Evolutionary conservation across 306 rosid genomes (phyloP), one percentile per base, ranked within the genome.

Genomic region (Heteromeles arbutifolia): DNA sequence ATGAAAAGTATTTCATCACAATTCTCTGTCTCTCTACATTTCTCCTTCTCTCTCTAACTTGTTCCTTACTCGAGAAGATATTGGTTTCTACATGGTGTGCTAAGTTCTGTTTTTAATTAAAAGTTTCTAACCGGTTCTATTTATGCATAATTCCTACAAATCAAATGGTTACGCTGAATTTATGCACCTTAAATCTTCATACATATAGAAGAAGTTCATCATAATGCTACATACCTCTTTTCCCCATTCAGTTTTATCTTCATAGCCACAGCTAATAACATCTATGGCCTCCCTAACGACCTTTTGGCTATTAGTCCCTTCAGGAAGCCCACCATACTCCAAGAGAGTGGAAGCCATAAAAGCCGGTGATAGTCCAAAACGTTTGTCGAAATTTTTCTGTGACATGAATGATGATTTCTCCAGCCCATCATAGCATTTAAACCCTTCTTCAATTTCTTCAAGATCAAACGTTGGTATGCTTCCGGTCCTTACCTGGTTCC

Each of bases 241-340:
- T 45, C 99, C 99, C 99, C 99, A 92, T 79, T 90, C 92, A 43
- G 99, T 92, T 86, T 89, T 95, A 84, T 92, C 97, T 87, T 90
- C 97, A 82, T 92, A 92, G 56, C 94, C 99, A 83, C 91, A 82
- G 69, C 97, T 86, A 67, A 92, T 89, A 43, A 95, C 97, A 87
- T 92, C 91, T 77, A 95, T 86, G 77, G 97, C 97, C 87, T 92
- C 97, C 84, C 89, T 92, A 24, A 90, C 80, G 22, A 90, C 88
- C 45, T 86, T 72, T 41, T 81, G 53, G 69, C 83, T 75, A 53
- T 82, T 89, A 54, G 87, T 81, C 59, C 96, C 97, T 77, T 89
- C 89, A 26, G 91, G 91, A 74, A 90, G 85, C 56, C 97, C 97
- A 68, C 97, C 93, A 65, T 89, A 85, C 79, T 87, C 96, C 88